These are phyloP conservation scores for Schizochytrium sp. DNA, from an alignment of 108 stramenopile species.

Conservation along the genomic window DNA sequence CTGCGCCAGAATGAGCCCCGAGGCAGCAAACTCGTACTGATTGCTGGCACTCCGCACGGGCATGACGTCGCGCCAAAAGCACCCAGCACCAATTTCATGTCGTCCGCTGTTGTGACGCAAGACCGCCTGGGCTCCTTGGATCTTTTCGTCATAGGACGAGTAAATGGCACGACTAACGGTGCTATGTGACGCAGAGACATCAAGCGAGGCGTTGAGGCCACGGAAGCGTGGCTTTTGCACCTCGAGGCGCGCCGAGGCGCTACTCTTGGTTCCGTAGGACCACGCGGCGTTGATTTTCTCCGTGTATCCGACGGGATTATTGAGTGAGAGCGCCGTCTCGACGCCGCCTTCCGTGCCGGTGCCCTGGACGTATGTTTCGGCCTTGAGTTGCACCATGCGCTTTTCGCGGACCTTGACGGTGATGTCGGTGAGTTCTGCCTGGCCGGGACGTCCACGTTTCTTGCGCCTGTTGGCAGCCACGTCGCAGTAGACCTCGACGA, in stretches of 20 bases:
- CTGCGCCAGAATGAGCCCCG: background rate
- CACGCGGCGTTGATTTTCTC: background rate
- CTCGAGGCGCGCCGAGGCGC: background rate
- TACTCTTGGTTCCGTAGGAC: constrained; percentile 17
- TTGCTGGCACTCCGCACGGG: background rate
- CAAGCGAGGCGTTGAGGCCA: background rate
- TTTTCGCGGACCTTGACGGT: background rate
- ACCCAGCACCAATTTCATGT: background rate
- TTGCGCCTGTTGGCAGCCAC: background rate
- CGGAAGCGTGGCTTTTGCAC: background rate
- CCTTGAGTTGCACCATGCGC: constrained; percentile 9
- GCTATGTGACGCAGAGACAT: background rate
- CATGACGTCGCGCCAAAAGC: background rate
- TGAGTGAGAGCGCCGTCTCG: background rate
- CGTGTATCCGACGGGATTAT: background rate
- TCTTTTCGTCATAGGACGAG: background rate
- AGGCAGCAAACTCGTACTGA: constrained; percentile 3
- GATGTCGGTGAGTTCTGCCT: constrained; percentile 1
- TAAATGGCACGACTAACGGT: background rate
- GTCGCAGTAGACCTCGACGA: constrained; percentile 9
- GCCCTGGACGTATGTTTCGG: background rate
- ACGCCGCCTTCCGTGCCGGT: background rate
- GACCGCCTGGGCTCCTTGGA: background rate
- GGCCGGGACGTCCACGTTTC: background rate
- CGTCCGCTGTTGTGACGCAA: background rate